Base-by-base conservation (phyloP, 305 asterid genomes). In the Fraxinus sp. region DNA sequence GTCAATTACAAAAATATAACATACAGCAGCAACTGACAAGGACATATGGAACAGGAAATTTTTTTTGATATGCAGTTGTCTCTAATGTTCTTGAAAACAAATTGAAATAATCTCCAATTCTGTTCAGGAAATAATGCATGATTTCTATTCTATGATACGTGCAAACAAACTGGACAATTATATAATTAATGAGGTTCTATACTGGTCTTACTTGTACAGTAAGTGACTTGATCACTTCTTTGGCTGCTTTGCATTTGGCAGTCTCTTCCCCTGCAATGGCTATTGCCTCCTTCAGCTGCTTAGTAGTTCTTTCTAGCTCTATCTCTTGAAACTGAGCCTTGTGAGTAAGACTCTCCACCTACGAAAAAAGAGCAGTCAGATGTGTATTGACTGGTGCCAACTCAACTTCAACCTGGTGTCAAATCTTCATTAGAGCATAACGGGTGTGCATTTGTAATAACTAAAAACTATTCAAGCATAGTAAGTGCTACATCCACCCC, bases 221-320 rank as follows among this genome's bases (percentile, higher is more conserved):
- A 74, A 92, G 94, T 22, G 95, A 91, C 85, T 92, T 92, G 77
- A 92, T 92, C 73, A 92, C 97, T 89, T 92, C 95, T 86, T 92
- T 92, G 64, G 97, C 97, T 71, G 94, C 97, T 88, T 91, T 92
- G 89, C 97, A 91, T 89, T 92, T 92, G n/a, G 90, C 91, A 82
- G 94, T 87, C 89, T 92, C 97, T 80, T 92, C 97, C 84, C 94
- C 97, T 18, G 94, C 97, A 87, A 91, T 89, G 75, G 90, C 83
- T 84, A 88, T 89, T 79, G 97, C 95, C 78, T 92, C 97, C 88
- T 91, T 91, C 83, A 92, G 86, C 84, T 91, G 95, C 78, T 86
- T 90, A 55, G 90, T 86, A 81, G 90, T 89, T 89, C 92, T 88
- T 87, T 90, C 97, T 78, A 92, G 92, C 86, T 91, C 95, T 33